Evolutionary conservation across 169 alveolate species (phyloP).

Genomic region (Eimeria sp.): DNA sequence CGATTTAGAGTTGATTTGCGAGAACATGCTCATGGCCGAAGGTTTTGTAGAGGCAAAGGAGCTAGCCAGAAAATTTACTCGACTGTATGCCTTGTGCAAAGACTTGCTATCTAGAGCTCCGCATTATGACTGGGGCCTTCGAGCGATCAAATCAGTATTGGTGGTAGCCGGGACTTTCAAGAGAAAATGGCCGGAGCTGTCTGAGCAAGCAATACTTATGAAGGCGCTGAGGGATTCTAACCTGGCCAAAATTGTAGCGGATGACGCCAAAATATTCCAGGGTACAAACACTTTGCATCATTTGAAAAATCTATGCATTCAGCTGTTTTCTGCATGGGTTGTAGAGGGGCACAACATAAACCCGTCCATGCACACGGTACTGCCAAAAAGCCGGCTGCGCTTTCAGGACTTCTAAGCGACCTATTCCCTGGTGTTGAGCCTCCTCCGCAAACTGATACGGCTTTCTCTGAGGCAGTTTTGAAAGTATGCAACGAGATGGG

Average conservation of each 20-base stretch:
- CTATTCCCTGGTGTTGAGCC: conserved; percentile 97
- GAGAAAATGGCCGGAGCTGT: conserved; percentile 95
- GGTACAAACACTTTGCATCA: conserved; percentile 86
- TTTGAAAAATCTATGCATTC: background rate
- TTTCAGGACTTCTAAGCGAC: conserved; percentile 94
- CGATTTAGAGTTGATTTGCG: conserved; percentile 97
- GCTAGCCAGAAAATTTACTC: conserved; percentile 96
- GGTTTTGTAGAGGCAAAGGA: conserved; percentile 98
- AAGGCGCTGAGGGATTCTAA: conserved; percentile 98
- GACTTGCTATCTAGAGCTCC: conserved; percentile 95
- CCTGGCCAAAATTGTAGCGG: conserved; percentile 96
- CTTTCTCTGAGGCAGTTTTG: conserved; percentile 92
- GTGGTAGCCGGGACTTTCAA: conserved; percentile 98
- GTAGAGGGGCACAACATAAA: background rate
- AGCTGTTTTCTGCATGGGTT: background rate
- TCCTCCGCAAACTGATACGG: conserved; percentile 94
- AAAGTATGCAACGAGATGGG: conserved; percentile 90
- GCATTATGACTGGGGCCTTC: conserved; percentile 99
- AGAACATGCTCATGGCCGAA: conserved; percentile 98
- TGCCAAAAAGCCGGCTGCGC: background rate
- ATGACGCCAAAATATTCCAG: conserved; percentile 96
- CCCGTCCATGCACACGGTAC: background rate
- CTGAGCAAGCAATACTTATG: conserved; percentile 97
- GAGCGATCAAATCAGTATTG: conserved; percentile 98
- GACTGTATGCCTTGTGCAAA: conserved; percentile 95